These are phyloP conservation scores for Kwoniella europaea DNA, from an alignment of 768 basidiomycete genomes.

Conservation along the genomic window DNA sequence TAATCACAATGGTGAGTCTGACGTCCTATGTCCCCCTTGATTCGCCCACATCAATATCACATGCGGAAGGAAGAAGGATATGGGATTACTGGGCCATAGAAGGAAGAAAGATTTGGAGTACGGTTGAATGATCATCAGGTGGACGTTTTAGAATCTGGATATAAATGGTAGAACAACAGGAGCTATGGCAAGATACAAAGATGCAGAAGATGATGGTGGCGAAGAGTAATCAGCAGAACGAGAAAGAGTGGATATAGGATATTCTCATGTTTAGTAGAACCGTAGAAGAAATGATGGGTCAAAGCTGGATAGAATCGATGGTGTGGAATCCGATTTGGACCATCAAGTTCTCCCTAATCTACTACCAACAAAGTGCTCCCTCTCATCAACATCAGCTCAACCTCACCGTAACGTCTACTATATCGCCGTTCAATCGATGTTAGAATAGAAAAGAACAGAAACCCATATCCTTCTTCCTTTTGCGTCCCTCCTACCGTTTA, in stretches of 20 bases:
- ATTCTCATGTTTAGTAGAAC: background rate
- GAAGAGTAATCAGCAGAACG: background rate
- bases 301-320: no score
- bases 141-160: no score
- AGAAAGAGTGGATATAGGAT: background rate
- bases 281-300: no score
- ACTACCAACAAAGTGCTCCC: no score
- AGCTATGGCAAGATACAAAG: background rate
- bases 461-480: background rate
- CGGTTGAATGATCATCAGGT: background rate
- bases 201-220: background rate
- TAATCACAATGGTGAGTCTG: slow-evolving; percentile 26
- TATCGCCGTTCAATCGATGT: background rate
- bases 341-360: no score
- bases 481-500: background rate
- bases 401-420: no score
- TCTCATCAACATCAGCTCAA: no score
- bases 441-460: background rate
- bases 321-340: no score
- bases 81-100: background rate
- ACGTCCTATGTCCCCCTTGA: background rate
- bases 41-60: background rate
- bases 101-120: background rate
- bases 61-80: background rate
- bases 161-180: no score